Evolutionary conservation across 352 stramenopile species (phyloP).

Genomic region (Phytophthora gonapodyides): DNA sequence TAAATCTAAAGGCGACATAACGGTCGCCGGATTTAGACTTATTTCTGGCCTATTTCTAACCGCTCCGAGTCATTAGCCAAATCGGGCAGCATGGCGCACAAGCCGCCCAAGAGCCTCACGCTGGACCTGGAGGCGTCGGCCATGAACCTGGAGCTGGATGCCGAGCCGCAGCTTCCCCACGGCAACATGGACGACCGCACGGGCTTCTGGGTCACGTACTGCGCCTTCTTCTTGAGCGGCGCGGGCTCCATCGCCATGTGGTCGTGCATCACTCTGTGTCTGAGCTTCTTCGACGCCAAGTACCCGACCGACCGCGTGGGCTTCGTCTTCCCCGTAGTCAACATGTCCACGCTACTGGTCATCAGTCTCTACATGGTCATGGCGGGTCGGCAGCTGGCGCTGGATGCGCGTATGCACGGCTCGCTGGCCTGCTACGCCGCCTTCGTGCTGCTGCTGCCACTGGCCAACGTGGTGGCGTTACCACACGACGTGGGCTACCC

Average conservation of each 20-base stretch:
- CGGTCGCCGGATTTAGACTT: slow-evolving; percentile 6
- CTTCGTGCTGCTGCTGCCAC: slow-evolving; percentile 61
- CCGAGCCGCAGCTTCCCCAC: slow-evolving; percentile 7
- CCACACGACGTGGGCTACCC: slow-evolving; percentile 52
- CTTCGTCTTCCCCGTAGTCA: slow-evolving; percentile 84
- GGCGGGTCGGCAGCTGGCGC: slow-evolving; percentile 59
- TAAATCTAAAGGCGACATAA: too few species aligned
- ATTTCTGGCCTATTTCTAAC: slow-evolving; percentile 14
- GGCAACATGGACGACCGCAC: slow-evolving; percentile 33
- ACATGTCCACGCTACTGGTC: slow-evolving; percentile 83
- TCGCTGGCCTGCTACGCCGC: slow-evolving; percentile 57
- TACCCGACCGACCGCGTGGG: slow-evolving; percentile 69
- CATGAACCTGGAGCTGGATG: slow-evolving; percentile 13
- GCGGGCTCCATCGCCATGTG: slow-evolving; percentile 77
- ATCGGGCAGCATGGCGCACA: slow-evolving; percentile 17
- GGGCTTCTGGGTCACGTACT: slow-evolving; percentile 70
- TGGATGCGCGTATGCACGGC: slow-evolving; percentile 60
- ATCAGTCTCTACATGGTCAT: slow-evolving; percentile 86
- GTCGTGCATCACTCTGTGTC: slow-evolving; percentile 75
- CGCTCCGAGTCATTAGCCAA: slow-evolving; percentile 15
- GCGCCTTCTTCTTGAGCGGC: slow-evolving; percentile 76
- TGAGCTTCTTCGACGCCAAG: slow-evolving; percentile 69
- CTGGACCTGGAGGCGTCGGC: slow-evolving; percentile 24
- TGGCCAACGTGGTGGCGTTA: slow-evolving; percentile 64
- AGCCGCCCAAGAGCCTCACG: slow-evolving; percentile 23